Conservation (phyloP, 2,329 filamentous ascomycete genomes). For the Trichoderma lentiforme region DNA sequence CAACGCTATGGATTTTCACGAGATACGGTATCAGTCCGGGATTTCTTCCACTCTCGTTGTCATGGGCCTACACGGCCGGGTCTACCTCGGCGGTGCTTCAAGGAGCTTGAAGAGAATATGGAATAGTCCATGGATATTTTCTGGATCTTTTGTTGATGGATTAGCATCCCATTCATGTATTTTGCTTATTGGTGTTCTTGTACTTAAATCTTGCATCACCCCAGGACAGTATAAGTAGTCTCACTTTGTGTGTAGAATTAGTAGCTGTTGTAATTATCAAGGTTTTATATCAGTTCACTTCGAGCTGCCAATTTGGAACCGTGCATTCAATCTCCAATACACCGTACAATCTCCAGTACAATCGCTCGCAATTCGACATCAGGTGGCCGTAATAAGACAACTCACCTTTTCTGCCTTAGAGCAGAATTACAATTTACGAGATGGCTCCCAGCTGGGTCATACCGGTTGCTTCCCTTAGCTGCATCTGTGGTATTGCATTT, state of each 20-base stretch:
- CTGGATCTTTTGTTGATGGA: neutral
- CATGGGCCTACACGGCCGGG: neutral
- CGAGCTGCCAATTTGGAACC: neutral
- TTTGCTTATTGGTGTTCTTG: neutral
- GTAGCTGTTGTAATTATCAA: neutral
- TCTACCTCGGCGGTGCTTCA: constrained; percentile 1
- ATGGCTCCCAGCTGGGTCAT: constrained; percentile 1
- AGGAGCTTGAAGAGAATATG: neutral
- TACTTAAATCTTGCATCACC: neutral
- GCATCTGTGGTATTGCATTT: neutral
- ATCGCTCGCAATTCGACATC: neutral
- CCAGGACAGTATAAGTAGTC: neutral
- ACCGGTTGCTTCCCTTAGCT: neutral
- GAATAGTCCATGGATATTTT: neutral
- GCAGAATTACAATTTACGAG: neutral
- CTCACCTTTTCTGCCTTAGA: neutral
- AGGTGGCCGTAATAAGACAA: neutral
- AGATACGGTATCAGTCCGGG: neutral
- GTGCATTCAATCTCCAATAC: neutral
- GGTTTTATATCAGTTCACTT: neutral
- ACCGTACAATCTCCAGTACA: neutral
- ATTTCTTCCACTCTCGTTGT: neutral
- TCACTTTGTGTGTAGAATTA: neutral
- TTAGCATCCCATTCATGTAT: neutral
- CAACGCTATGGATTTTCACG: neutral